These are phyloP conservation scores for Orbilia blumenaviensis DNA, from an alignment of 2,329 filamentous ascomycete species.

Conservation along the genomic window DNA sequence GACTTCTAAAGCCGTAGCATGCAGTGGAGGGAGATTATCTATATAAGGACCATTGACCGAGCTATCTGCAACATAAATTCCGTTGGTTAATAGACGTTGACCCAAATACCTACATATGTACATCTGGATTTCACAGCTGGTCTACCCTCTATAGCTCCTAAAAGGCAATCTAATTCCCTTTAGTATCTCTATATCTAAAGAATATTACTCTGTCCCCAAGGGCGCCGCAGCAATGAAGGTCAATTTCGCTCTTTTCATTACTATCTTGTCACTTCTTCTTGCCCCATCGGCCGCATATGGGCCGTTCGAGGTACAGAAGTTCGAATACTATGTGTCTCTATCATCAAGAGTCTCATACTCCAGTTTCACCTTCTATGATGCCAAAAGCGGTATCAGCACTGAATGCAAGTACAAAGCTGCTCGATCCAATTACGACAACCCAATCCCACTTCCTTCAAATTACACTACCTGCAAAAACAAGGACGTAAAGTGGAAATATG, in stretches of 20 bases:
- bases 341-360: conserved; percentile 38
- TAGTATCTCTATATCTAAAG: too few relatives aligned
- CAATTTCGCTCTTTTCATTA: neutral
- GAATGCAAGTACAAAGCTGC: conserved; percentile 32
- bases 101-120: too few relatives aligned
- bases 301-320: conserved; percentile 32
- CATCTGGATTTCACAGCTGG: too few relatives aligned
- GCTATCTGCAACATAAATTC: neutral
- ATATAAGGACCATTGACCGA: neutral
- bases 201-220: too few relatives aligned
- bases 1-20: too few relatives aligned
- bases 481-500: conserved; percentile 42
- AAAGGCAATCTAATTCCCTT: too few relatives aligned
- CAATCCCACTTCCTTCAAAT: conserved; percentile 17
- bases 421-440: neutral
- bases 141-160: neutral
- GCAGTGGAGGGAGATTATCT: too few relatives aligned
- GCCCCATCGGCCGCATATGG: conserved; percentile 17
- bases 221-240: too few relatives aligned
- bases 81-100: too few relatives aligned
- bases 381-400: conserved; percentile 17
- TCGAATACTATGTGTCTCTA: conserved; percentile 45
- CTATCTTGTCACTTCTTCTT: neutral
- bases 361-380: conserved; percentile 37
- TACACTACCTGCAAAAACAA: conserved; percentile 21